Evolutionary conservation across 345 rosid genomes (phyloP), one percentile per base, ranked within the genome.

Genomic region (Hypericum androsaemum): DNA sequence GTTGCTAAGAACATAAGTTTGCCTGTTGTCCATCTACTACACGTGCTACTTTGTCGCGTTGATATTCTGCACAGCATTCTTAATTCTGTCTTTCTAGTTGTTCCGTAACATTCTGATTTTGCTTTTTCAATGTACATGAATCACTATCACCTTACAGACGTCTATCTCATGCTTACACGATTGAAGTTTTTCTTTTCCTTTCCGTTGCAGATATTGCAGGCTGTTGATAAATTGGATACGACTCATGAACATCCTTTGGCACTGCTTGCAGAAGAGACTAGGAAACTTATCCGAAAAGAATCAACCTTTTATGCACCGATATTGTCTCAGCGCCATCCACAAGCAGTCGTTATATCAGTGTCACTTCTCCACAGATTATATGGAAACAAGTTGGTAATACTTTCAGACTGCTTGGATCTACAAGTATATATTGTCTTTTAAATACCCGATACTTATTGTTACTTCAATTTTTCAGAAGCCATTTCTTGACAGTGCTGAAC

Each of bases 311-410:
- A 72, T 72, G 74, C 81, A 72, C 95, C 97, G 64, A 60, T 92
- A 70, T 77, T 92, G 54, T 67, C 84, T 56, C 77, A 68, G 83
- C 72, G 94, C 77, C 94, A 92, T 70, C 89, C 94, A 13, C 89
- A 79, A 39, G 89, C 95, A 59, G 60, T 74, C 49, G 67, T 82
- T 15, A 49, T 79, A 74, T 80, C 95, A 44, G 88, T 88, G 53
- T 85, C 86, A 47, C 95, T 92, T 66, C 54, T 88, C 65, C 98
- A 92, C 79, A 92, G 71, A 75, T 76, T 88, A 54, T 92, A 85
- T 47, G 96, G 95, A 63, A 76, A 59, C 67, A 87, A 84, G 73
- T 62, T 92, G 94, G 97, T 88, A 83, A 75, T 86, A 63, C 50
- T 54, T 64, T 60, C 46, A 15, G 48, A 45, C 50, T 59, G 39